A percentile compares a stretch with the other conserved stretches of the same genome.
phyloP scores from a whole-genome alignment of 202 grass and related monocot species.

The Saccharum hybrid region DNA sequence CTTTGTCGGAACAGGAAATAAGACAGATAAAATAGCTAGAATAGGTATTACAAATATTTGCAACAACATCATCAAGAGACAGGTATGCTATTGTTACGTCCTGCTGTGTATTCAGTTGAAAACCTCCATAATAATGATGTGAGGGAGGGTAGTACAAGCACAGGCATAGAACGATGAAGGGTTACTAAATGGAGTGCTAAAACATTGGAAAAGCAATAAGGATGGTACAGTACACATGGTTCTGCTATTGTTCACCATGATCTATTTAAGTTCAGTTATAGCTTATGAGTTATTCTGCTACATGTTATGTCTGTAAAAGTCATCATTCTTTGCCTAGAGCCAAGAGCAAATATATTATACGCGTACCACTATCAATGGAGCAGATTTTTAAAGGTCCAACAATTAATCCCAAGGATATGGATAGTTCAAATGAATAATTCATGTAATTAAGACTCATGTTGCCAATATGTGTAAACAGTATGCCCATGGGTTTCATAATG shows the following conservation, averaged over 20 bases:
- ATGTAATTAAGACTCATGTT: not conserved
- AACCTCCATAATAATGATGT: not conserved
- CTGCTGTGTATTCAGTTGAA: not conserved
- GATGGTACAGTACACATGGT: not conserved
- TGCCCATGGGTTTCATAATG: not conserved
- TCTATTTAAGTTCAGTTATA: not conserved
- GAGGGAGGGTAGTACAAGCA: not conserved
- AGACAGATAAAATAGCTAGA: not conserved
- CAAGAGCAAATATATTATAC: not conserved
- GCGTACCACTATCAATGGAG: not conserved
- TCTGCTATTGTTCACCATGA: not conserved
- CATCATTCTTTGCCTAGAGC: not conserved
- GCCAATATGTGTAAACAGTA: not conserved
- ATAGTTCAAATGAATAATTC: not conserved
- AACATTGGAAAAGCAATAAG: not conserved
- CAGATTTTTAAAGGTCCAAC: not conserved
- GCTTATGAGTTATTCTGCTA: not conserved
- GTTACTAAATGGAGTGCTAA: not conserved
- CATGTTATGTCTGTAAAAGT: not conserved
- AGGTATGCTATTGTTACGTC: not conserved
- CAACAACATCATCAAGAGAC: not conserved
- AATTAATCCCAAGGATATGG: not conserved
- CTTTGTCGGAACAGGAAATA: not conserved
- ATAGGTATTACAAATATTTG: slow-evolving; percentile 4
- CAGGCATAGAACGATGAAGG: not conserved